phyloP scores from a whole-genome alignment of 2,329 filamentous ascomycete species.

The Penicillium sp. region DNA sequence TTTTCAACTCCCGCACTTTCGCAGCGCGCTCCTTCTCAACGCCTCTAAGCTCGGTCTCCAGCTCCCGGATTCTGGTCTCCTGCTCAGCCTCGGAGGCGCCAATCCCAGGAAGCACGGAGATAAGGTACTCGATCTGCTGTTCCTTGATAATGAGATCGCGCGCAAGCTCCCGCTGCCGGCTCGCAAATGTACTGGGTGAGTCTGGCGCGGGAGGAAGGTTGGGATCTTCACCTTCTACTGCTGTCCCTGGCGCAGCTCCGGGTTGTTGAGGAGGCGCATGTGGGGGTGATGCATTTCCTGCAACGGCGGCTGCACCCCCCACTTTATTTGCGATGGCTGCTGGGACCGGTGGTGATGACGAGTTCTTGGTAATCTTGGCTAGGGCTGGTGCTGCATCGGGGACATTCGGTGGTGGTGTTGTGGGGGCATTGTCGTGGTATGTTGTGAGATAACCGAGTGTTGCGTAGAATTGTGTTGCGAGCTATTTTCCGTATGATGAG shows the following conservation, averaged over 20 bases:
- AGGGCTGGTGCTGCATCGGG: slow-evolving; percentile 38
- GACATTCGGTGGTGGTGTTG: slow-evolving; percentile 33
- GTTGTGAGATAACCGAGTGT: slow-evolving; percentile 50
- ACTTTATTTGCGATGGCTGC: slow-evolving; percentile 26
- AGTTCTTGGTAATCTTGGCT: slow-evolving; percentile 45
- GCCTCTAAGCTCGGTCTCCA: slow-evolving; percentile 46
- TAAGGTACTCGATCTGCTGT: slow-evolving; percentile 52
- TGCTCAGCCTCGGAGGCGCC: slow-evolving; percentile 48
- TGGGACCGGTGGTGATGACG: slow-evolving; percentile 36
- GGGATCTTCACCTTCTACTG: slow-evolving; percentile 28
- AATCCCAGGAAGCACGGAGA: slow-evolving; percentile 48
- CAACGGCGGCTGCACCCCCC: slow-evolving; percentile 15
- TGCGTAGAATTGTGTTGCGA: slow-evolving; percentile 54
- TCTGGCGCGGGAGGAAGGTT: slow-evolving; percentile 42
- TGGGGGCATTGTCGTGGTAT: slow-evolving; percentile 48
- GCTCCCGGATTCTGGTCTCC: slow-evolving; percentile 42
- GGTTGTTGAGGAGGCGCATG: slow-evolving; percentile 26
- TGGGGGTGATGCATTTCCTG: slow-evolving; percentile 21
- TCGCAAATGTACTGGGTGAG: slow-evolving; percentile 43
- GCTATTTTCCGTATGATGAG: slow-evolving; percentile 28
- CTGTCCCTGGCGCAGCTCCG: slow-evolving; percentile 14
- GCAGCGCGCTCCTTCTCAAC: slow-evolving; percentile 45
- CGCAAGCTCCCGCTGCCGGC: slow-evolving; percentile 49
- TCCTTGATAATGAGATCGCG: slow-evolving; percentile 52
- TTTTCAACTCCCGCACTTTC: slow-evolving; percentile 45